phyloP scores from a whole-genome alignment of 2,329 filamentous ascomycete genomes.

The Alternaria alternata region DNA sequence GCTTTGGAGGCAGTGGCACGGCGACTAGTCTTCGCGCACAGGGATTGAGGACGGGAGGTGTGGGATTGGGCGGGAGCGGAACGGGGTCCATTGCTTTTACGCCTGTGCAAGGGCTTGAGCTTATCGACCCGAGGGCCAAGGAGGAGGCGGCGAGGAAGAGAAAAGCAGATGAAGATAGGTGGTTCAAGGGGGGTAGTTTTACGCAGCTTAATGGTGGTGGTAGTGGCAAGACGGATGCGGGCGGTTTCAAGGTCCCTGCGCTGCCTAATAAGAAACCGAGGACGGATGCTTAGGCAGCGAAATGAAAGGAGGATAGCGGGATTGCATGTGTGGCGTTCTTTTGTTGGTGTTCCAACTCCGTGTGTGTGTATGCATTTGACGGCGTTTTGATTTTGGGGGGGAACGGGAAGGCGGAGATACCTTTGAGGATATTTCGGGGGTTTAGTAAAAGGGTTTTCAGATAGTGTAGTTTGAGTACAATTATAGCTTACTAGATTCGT shows the following conservation, averaged over 20 bases:
- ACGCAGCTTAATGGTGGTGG: conserved; percentile 73
- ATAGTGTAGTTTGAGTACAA: accelerated
- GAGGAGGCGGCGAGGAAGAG: conserved; percentile 88
- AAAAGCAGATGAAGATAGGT: conserved; percentile 92
- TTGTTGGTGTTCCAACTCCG: too few species aligned
- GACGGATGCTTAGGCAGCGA: conserved; percentile 20
- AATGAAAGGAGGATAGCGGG: too few species aligned
- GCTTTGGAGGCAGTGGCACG: conserved; percentile 73
- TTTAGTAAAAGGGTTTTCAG: too few species aligned
- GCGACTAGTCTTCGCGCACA: conserved; percentile 77
- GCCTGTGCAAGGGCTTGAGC: conserved; percentile 90
- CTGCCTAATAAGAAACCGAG: conserved; percentile 75
- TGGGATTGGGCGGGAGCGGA: conserved; percentile 71
- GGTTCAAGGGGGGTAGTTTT: conserved; percentile 98
- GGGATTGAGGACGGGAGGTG: conserved; percentile 81
- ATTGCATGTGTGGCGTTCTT: too few species aligned
- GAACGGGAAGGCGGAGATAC: too few species aligned
- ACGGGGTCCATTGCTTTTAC: conserved; percentile 93
- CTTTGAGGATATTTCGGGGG: too few species aligned
- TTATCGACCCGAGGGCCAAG: conserved; percentile 91
- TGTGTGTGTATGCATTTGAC: too few species aligned
- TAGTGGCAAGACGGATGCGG: conserved; percentile 62
- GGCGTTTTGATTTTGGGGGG: too few species aligned
- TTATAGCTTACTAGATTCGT: too few species aligned
- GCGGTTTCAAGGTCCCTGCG: conserved; percentile 83